A percentile compares a stretch with the other conserved stretches of the same genome.
Evolutionary conservation across 225 moss, liverwort and hornwort species (phyloP).

Genomic region (Physcomitrellopsis africana): DNA sequence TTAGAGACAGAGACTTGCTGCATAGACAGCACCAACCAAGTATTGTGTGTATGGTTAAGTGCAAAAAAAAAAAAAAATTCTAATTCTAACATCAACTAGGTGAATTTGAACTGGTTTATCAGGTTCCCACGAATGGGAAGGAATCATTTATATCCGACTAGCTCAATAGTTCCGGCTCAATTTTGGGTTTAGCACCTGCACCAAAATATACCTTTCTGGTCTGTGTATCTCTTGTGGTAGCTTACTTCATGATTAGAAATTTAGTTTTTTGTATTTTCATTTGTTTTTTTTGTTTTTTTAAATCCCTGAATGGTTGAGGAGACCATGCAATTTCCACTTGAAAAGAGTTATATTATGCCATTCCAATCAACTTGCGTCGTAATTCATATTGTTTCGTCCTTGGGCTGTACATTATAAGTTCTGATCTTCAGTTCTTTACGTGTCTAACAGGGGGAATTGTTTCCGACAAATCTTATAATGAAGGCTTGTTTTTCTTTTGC

Average conservation of each 20-base stretch:
- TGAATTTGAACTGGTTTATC: slow-evolving; percentile 19
- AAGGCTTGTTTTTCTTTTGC: slow-evolving; percentile 79
- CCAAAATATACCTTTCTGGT: slow-evolving; percentile 80
- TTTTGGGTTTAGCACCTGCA: slow-evolving; percentile 82
- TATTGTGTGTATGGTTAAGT: slow-evolving; percentile 21
- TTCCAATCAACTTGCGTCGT: slow-evolving; percentile 5
- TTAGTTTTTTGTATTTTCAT: not conserved
- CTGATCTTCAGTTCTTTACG: slow-evolving; percentile 1
- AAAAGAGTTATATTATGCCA: not conserved
- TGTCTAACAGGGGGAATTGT: slow-evolving; percentile 62
- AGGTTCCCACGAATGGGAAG: slow-evolving; percentile 75
- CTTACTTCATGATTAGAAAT: slow-evolving; percentile 70
- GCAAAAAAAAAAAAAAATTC: slow-evolving; percentile 5
- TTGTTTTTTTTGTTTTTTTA: no score
- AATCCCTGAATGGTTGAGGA: slow-evolving; percentile 10
- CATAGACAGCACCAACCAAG: not conserved
- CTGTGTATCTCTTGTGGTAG: slow-evolving; percentile 84
- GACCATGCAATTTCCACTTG: not conserved
- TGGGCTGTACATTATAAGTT: not conserved
- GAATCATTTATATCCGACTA: slow-evolving; percentile 78
- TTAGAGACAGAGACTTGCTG: not conserved
- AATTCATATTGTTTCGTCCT: not conserved
- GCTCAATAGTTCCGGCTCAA: slow-evolving; percentile 75
- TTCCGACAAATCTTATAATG: slow-evolving; percentile 79
- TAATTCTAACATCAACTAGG: not conserved